Evolutionary conservation across 208 protist species (phyloP), one percentile per base, ranked within the genome.

Genomic region (Leptomonas seymouri): DNA sequence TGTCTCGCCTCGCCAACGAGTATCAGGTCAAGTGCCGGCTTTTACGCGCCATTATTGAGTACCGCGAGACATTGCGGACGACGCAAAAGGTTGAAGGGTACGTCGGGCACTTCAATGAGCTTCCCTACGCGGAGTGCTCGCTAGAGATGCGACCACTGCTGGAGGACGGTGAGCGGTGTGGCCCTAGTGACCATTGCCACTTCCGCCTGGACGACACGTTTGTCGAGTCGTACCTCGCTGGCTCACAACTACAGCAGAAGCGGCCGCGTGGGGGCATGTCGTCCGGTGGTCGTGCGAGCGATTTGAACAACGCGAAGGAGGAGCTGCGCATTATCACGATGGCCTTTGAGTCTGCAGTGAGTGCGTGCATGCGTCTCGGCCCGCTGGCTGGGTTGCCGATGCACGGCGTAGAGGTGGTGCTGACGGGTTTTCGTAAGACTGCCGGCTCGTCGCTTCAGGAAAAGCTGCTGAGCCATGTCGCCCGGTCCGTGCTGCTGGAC

Each of bases 1-100:
- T 97, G 58, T 98, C 98, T n/a, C 76, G 97, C 28, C 91, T 99
- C 15, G 78, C 89, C 14, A 76, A 97, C 57, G 96, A 98, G 76
- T 97, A 97, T 76, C 76, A 91, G 34, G 84, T 97, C 21, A 79
- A 95, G 44, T 93, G 87, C 66, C 81, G 87, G 2, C 80, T 97
- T n/a, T 83, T 95, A n/a, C 87, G 87, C 41, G 88, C 92, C 45
- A 80, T 94, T 45, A 82, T 97, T 55, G 92, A 93, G 75, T 97
- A 97, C 75, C 85, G 90, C 36, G 92, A 97, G 79, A 82, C 79
- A 3, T 31, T 94, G 31, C 65, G 36, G 16, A 42, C 34, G n/a
- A 14, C 73, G 11, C 75, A 75, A 28, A 25, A 41, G 20, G 8
- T 82, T 23, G 61, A 75, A 21, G 45, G 74, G 48, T 21, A 79